Percentiles rank a stretch among this genome's conserved stretches.
Evolutionary conservation across 257 asterid species (phyloP).

Genomic region (Datura wrightii): DNA sequence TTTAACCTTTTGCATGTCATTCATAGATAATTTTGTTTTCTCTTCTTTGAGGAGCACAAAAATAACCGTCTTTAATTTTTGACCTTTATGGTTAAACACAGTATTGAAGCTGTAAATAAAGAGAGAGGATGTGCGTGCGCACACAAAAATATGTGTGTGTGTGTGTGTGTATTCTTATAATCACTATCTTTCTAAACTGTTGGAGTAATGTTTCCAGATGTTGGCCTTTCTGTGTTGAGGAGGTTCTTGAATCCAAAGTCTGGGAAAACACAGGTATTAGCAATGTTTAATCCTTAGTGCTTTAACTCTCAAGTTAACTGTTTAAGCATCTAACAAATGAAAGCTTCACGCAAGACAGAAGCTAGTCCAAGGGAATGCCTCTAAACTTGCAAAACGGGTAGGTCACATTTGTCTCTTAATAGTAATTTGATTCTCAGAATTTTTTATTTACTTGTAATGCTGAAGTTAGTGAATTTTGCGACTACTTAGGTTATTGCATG

Average conservation of each 20-base stretch:
- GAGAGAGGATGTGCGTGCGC: too few species aligned
- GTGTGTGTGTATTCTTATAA: too few species aligned
- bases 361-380: slow-evolving; percentile 71
- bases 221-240: slow-evolving; percentile 86
- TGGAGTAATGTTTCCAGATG: slow-evolving; percentile 56
- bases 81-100: slow-evolving; percentile 2
- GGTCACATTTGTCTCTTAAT: slow-evolving; percentile 39
- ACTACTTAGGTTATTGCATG: slow-evolving; percentile 92
- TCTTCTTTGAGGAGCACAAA: background rate
- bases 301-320: slow-evolving; percentile 31
- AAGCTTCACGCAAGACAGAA: slow-evolving; percentile 71
- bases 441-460: background rate
- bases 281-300: slow-evolving; percentile 26
- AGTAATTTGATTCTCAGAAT: background rate
- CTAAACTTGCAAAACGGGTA: slow-evolving; percentile 95
- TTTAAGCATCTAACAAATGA: slow-evolving; percentile 47
- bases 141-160: too few species aligned
- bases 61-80: too few species aligned
- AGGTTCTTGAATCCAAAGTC: slow-evolving; percentile 74
- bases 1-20: background rate
- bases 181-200: slow-evolving; percentile 8
- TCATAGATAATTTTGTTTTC: slow-evolving; percentile 23
- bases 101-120: background rate
- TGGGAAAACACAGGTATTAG: slow-evolving; percentile 63
- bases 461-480: slow-evolving; percentile 30